Evolutionary conservation across 2,329 filamentous ascomycete genomes (phyloP), one percentile per base, ranked within the genome.

Genomic region (Fusarium citri): DNA sequence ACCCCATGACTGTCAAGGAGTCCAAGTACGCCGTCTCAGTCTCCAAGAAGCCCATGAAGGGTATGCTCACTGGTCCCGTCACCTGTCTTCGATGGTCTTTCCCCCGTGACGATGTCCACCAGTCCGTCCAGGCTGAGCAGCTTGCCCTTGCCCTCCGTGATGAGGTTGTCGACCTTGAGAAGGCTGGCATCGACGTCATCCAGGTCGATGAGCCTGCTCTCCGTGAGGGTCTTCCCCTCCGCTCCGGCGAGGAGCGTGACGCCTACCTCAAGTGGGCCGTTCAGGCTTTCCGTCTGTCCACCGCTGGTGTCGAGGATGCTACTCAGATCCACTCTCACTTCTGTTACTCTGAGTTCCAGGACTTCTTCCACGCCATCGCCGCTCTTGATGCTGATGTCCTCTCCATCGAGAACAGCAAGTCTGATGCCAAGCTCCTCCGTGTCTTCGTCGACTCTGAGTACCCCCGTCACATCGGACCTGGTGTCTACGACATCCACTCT

Each of bases 281-380:
- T 78, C 91, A 97, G 86, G 94, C 94, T 77, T 99, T 99, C 94
- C 94, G 93, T 82, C 93, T 99, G 75, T 91, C 95, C 74, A 97
- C 94, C 77, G 91, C 94, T 66, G 96, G 94, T 82, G 95, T 99
- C 68, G 86, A 94, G 85, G 94, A 99, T 84, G 93, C 92, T 64
- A 99, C 96, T 75, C 96, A 99, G 89, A 98, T 99, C 83, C 96
- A 99, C 92, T 98, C 94, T 72, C 96, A 99, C 89, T 99, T 99
- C 93, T 99, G 96, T 85, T 99, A 99, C 91, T 98, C 96, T 55
- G 96, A 99, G 89, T 99, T 99, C 93, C 96, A 99, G 87, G 96
- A 99, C 88, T 99, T 99, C 90, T 99, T 99, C 94, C 94, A 98
- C 86, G 96, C 96, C 85, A 99, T 99, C 77, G 94, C 96, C 73